Evolutionary conservation across 306 rosid species (phyloP).

Genomic region (Clitoria ternatea): DNA sequence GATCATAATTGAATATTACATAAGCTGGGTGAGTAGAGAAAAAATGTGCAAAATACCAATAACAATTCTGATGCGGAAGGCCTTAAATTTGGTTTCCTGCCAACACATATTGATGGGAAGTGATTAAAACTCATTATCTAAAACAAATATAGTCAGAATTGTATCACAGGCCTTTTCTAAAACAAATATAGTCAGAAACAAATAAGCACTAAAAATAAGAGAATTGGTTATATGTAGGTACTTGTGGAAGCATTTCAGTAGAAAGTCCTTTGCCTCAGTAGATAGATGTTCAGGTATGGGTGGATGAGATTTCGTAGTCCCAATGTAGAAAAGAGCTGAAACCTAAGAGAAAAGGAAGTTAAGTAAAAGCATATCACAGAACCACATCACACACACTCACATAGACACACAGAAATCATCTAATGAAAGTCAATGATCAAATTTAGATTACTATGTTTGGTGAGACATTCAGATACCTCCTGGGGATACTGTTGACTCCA

Average conservation of each 20-base stretch:
- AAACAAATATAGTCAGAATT: conserved; percentile 18
- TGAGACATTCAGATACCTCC: conserved; percentile 53
- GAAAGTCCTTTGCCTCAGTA: conserved; percentile 79
- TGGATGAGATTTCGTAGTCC: conserved; percentile 91
- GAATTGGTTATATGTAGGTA: conserved; percentile 30
- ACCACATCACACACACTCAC: background rate
- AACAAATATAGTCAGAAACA: conserved; percentile 9
- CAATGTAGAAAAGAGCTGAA: conserved; percentile 85
- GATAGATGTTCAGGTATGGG: conserved; percentile 94
- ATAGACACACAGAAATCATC: background rate
- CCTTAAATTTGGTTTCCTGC: conserved; percentile 89
- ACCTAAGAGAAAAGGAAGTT: conserved; percentile 51
- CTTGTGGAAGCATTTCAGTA: conserved; percentile 82
- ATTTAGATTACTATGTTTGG: conserved; percentile 1
- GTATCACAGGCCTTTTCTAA: conserved; percentile 11
- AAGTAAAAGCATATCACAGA: conserved; percentile 17
- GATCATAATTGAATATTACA: background rate
- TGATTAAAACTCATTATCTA: conserved; percentile 21
- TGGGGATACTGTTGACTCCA: conserved; percentile 94
- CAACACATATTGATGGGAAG: conserved; percentile 35
- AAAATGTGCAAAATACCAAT: conserved; percentile 51
- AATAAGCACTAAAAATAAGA: background rate
- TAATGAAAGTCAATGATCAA: background rate
- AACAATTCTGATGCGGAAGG: conserved; percentile 70
- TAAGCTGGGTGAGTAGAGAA: background rate